phyloP scores from a whole-genome alignment of 176 grass and related monocot species.

The Zoysia japonica region DNA sequence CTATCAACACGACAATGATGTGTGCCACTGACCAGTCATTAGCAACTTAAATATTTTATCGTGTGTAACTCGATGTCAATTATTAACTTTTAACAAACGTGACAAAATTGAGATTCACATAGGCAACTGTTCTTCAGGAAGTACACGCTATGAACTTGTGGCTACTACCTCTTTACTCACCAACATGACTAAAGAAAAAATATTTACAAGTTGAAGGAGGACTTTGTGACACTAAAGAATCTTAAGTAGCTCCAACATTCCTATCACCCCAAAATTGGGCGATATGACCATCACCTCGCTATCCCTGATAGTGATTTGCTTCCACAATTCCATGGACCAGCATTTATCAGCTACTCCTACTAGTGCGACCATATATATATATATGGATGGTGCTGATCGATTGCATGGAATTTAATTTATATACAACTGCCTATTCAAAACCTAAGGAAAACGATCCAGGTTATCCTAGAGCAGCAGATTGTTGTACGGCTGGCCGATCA shows the following conservation, averaged over 20 bases:
- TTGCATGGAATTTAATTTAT: background rate
- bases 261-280: background rate
- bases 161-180: background rate
- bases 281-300: background rate
- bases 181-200: background rate
- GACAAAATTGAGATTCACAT: background rate
- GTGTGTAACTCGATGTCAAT: background rate
- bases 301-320: background rate
- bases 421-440: too few species aligned
- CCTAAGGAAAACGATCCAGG: background rate
- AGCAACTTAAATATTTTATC: background rate
- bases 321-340: background rate
- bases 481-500: too few species aligned
- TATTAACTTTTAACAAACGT: background rate
- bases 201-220: background rate
- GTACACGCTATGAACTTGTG: background rate
- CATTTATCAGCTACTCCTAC: background rate
- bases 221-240: background rate
- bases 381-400: background rate
- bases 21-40: background rate
- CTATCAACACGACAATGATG: background rate
- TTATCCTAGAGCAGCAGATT: background rate
- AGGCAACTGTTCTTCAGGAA: background rate
- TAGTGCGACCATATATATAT: background rate
- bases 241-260: constrained; percentile 1